These are phyloP conservation scores for Mikania micrantha DNA, from an alignment of 129 eudicot species.

Conservation along the genomic window DNA sequence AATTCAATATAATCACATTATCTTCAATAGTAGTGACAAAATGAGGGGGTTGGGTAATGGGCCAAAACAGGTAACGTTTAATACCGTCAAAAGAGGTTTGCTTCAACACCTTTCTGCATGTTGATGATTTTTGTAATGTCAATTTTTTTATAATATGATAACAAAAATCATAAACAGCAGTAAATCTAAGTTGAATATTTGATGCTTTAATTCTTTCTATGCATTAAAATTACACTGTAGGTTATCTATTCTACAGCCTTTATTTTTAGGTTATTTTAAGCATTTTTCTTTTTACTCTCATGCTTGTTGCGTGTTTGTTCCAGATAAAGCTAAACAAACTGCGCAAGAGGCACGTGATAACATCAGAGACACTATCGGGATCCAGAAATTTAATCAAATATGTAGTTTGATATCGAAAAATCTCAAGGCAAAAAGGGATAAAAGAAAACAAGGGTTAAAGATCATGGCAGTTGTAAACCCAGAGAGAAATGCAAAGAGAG, in stretches of 20 bases:
- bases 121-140: background rate
- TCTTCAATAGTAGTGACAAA: background rate
- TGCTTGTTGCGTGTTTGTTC: background rate
- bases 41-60: background rate
- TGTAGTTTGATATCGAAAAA: too few species aligned
- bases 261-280: background rate
- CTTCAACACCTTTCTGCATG: too few species aligned
- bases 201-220: too few species aligned
- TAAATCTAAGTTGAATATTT: too few species aligned
- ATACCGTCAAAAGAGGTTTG: background rate
- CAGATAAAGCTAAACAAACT: slow-evolving; percentile 60
- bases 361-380: slow-evolving; percentile 42
- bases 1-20: background rate
- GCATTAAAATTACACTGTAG: background rate
- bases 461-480: slow-evolving; percentile 85
- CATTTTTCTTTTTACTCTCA: slow-evolving; percentile 5
- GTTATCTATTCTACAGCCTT: background rate
- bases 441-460: slow-evolving; percentile 66
- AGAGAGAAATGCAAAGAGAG: slow-evolving; percentile 72
- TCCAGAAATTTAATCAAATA: slow-evolving; percentile 37
- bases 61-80: background rate
- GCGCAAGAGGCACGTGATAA: slow-evolving; percentile 53
- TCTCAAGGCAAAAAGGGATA: slow-evolving; percentile 68
- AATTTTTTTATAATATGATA: background rate
- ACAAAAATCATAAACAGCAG: background rate